A percentile compares a stretch with the other conserved stretches of the same genome.
These are phyloP conservation scores for Metarhizium humberi DNA, from an alignment of 2,329 filamentous ascomycete genomes.

Conservation along the genomic window DNA sequence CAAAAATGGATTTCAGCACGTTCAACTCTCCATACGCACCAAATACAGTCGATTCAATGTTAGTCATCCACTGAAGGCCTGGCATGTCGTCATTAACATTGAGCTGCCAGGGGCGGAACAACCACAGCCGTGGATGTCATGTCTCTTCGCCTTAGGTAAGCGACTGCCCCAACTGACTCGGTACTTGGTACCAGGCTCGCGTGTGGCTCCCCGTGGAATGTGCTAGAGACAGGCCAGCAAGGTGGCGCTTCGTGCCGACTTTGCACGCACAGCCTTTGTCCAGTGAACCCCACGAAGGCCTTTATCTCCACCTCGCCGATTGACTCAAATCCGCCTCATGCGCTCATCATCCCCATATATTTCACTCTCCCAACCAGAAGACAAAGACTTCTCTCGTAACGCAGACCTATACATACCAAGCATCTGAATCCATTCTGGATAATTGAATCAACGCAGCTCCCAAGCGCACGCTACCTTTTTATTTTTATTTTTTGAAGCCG, in stretches of 20 bases:
- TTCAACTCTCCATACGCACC: too few species aligned
- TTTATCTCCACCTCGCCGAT: constrained; percentile 22
- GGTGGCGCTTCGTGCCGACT: not conserved
- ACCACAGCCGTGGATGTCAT: too few species aligned
- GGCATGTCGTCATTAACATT: too few species aligned
- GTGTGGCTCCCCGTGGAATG: too few species aligned
- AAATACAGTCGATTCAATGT: too few species aligned
- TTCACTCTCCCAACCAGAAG: constrained; percentile 7
- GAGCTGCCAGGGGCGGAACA: too few species aligned
- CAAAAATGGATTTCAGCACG: too few species aligned
- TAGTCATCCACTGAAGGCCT: too few species aligned
- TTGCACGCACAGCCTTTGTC: constrained; percentile 5
- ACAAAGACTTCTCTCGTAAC: not conserved
- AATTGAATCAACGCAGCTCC: not conserved
- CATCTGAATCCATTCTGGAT: not conserved
- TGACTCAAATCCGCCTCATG: constrained; percentile 25
- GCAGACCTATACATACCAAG: not conserved
- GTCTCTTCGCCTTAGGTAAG: too few species aligned
- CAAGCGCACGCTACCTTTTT: not conserved
- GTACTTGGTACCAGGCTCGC: too few species aligned
- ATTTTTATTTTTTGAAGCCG: not conserved
- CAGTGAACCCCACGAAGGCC: constrained; percentile 11
- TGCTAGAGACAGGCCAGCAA: not conserved
- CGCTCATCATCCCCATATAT: constrained; percentile 22
- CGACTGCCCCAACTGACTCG: not conserved